Evolutionary conservation across 805 yeast species (phyloP).

Genomic region (Priceomyces melissophilus): DNA sequence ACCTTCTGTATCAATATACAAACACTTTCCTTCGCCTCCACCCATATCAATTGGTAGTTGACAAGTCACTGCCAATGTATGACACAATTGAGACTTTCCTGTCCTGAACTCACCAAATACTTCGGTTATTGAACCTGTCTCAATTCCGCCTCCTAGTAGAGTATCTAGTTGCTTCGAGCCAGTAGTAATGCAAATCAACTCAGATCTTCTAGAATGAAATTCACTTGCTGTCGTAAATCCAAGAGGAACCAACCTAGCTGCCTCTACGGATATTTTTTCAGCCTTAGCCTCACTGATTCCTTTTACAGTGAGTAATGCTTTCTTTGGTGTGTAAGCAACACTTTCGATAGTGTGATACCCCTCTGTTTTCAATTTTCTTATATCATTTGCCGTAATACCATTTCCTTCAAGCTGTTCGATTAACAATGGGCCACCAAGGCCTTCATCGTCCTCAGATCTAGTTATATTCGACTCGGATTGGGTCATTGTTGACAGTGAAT

Average conservation of each 20-base stretch:
- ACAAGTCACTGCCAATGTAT: conserved; percentile 93
- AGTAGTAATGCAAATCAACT: conserved; percentile 88
- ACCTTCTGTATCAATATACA: conserved; percentile 95
- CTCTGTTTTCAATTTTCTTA: conserved; percentile 73
- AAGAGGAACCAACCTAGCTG: conserved; percentile 84
- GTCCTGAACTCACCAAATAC: conserved; percentile 97
- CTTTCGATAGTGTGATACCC: conserved; percentile 90
- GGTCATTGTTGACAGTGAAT: conserved; percentile 3
- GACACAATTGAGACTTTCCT: conserved; percentile 96
- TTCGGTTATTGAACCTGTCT: conserved; percentile 96
- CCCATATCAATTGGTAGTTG: conserved; percentile 96
- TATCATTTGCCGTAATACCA: conserved; percentile 78
- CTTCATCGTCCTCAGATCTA: conserved; percentile 33
- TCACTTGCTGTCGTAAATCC: conserved; percentile 98
- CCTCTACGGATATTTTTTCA: conserved; percentile 76
- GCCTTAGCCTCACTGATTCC: conserved; percentile 97
- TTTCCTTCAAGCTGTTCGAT: conserved; percentile 62
- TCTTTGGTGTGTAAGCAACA: conserved; percentile 89
- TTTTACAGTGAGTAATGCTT: conserved; percentile 69
- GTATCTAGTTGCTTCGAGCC: conserved; percentile 95
- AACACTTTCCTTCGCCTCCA: conserved; percentile 97
- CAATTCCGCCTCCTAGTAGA: conserved; percentile 92
- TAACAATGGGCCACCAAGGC: conserved; percentile 36
- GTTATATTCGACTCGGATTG: conserved; percentile 5
- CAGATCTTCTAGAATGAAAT: conserved; percentile 84